phyloP scores from a whole-genome alignment of 208 protist genomes.

The Naegleria lovaniensis region DNA sequence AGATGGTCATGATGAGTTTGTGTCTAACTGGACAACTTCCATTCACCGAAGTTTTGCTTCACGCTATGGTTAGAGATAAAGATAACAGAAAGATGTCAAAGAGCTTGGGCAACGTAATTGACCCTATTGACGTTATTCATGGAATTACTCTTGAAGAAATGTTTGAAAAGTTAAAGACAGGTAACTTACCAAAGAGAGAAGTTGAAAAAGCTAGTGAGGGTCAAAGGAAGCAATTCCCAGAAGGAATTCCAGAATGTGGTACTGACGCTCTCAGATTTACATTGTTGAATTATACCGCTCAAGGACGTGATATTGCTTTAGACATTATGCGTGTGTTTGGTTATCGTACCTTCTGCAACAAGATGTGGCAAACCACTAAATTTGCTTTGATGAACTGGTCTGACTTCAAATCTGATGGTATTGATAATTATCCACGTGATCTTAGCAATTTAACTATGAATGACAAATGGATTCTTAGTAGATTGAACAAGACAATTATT shows the following conservation, averaged over 20 bases:
- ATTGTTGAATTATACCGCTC: slow-evolving; percentile 91
- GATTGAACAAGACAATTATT: slow-evolving; percentile 68
- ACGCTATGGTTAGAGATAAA: slow-evolving; percentile 98
- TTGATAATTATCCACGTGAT: neutral
- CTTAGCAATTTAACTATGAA: neutral
- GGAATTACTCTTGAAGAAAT: slow-evolving; percentile 89
- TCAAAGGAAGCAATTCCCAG: slow-evolving; percentile 85
- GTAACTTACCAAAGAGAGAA: slow-evolving; percentile 87
- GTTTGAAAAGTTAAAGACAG: slow-evolving; percentile 74
- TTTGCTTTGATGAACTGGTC: slow-evolving; percentile 61
- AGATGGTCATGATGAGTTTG: slow-evolving; percentile 99
- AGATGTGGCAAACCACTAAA: slow-evolving; percentile 94
- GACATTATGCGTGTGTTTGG: slow-evolving; percentile 92
- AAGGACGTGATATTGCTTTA: slow-evolving; percentile 91
- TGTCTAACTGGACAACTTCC: slow-evolving; percentile 88
- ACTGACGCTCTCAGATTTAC: slow-evolving; percentile 98
- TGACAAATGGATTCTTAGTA: slow-evolving; percentile 89
- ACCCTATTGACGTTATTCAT: slow-evolving; percentile 97
- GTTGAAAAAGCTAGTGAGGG: slow-evolving; percentile 73
- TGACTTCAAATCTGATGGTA: neutral
- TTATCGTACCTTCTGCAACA: slow-evolving; percentile 98
- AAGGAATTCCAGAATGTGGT: slow-evolving; percentile 94
- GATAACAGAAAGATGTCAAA: slow-evolving; percentile 99
- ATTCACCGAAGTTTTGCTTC: slow-evolving; percentile 85
- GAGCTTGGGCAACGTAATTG: slow-evolving; percentile 98